Base-by-base conservation (phyloP, 1,284 basidiomycete genomes). In the Cutaneotrichosporon dermatis region DNA sequence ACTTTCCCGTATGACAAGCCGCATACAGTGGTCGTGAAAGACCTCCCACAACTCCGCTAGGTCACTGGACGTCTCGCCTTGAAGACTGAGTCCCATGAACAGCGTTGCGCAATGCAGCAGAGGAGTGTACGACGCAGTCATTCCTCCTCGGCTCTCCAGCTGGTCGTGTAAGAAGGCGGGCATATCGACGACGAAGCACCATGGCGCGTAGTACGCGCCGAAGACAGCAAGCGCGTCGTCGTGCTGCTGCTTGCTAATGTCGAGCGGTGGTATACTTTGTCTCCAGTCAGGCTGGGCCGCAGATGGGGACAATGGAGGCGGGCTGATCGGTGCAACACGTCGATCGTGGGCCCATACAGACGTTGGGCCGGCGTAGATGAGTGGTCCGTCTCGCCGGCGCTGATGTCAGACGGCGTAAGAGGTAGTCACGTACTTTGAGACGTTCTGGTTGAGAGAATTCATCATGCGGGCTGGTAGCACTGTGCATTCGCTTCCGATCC, bases 311-410 rank as follows among this genome's bases (percentile, higher is more conserved):
- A 25, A 25, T 4, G 41, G 13, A 4, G 3, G 13, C 51, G 25
- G 25, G 25, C 25, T 25, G 25, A 25, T 25, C 25, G 25, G 25
- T 25, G 25, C 25, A 15, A 25, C 15, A 6, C 53, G 41, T 13
- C 25, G 34, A 42, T 54, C 63, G 49, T 63, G 57, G 4, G 62
- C 61, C 66, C 66, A 68, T 2, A 68, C 34, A 6, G 65, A 66
- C 2, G 66, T 68, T 4, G 65, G 65, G 25, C 65, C 66, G 37
- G 63, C 62, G 51, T 68, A 64, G 10, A 68, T 54, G 4, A 68
- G 51, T 6, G 64, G 43, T 2, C 66, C 66, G 11, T 54, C 59
- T 5, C 33, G 34, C 7, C 40, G 42, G 33, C 53, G 41, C 53
- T 54, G 15, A 9, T 2, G 33, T 54, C 8, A 54, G 52, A 12